These are phyloP conservation scores for Cystofilobasidium capitatum DNA, from an alignment of 768 basidiomycete genomes.

Conservation along the genomic window DNA sequence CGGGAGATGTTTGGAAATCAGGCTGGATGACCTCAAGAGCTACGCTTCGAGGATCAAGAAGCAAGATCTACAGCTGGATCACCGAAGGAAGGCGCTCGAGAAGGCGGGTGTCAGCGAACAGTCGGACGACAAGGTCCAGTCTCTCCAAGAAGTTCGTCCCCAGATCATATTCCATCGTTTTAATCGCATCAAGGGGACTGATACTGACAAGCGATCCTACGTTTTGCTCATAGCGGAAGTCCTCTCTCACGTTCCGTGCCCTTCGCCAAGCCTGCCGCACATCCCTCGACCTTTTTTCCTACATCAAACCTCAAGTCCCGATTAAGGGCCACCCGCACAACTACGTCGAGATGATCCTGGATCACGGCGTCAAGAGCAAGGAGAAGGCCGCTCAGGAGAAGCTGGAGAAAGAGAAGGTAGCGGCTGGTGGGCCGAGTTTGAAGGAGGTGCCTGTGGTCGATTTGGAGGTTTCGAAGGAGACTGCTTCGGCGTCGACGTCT, in stretches of 20 bases:
- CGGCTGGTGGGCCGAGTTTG: too few species aligned
- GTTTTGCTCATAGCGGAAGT: slow-evolving; percentile 11
- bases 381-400: background rate
- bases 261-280: slow-evolving; percentile 5
- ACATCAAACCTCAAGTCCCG: background rate
- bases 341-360: background rate
- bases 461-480: too few species aligned
- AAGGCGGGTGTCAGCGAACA: background rate
- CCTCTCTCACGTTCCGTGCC: slow-evolving; percentile 23
- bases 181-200: too few species aligned
- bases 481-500: too few species aligned
- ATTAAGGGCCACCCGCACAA: background rate
- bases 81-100: background rate
- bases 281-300: background rate
- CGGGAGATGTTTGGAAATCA: background rate
- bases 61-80: background rate
- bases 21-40: background rate
- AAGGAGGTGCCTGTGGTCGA: too few species aligned
- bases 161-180: background rate
- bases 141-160: background rate
- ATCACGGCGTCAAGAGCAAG: background rate
- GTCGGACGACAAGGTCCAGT: background rate
- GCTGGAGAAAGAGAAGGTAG: background rate
- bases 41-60: background rate
- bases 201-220: background rate